These are phyloP conservation scores for Zea luxurians DNA, from an alignment of 176 grass and related monocot genomes.

Conservation along the genomic window DNA sequence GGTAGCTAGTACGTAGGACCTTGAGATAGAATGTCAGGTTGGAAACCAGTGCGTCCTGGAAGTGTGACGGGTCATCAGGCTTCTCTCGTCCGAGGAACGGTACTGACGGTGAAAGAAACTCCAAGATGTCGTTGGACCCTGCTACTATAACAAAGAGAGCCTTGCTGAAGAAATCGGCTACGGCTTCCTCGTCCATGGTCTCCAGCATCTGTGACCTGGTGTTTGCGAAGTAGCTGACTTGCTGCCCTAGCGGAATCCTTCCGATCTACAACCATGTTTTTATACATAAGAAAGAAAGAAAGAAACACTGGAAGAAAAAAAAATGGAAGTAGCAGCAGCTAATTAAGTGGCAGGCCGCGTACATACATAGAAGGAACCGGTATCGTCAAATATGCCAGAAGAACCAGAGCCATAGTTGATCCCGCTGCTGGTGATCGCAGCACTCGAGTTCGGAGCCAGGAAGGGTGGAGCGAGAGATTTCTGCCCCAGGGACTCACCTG, in stretches of 20 bases:
- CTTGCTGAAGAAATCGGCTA: constrained; percentile 54
- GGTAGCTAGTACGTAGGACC: constrained; percentile 29
- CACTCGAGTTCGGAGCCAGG: constrained; percentile 57
- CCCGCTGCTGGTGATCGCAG: constrained; percentile 39
- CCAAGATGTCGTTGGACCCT: constrained; percentile 85
- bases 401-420: constrained; percentile 84
- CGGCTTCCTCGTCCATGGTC: constrained; percentile 47
- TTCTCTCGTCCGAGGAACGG: constrained; percentile 67
- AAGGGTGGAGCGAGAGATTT: constrained; percentile 64
- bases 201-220: constrained; percentile 54
- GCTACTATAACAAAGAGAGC: constrained; percentile 55
- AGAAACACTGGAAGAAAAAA: constrained; percentile 12
- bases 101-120: constrained; percentile 70
- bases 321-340: not conserved
- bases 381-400: constrained; percentile 90
- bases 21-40: constrained; percentile 77
- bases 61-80: constrained; percentile 41
- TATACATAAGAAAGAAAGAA: constrained; percentile 21
- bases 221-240: constrained; percentile 75
- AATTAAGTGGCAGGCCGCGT: constrained; percentile 3
- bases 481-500: constrained; percentile 76
- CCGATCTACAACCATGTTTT: constrained; percentile 52
- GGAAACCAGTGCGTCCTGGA: constrained; percentile 69
- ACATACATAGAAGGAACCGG: constrained; percentile 85
- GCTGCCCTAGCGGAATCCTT: constrained; percentile 65